phyloP scores from a whole-genome alignment of 2,329 filamentous ascomycete species.

The Alternaria triticina region DNA sequence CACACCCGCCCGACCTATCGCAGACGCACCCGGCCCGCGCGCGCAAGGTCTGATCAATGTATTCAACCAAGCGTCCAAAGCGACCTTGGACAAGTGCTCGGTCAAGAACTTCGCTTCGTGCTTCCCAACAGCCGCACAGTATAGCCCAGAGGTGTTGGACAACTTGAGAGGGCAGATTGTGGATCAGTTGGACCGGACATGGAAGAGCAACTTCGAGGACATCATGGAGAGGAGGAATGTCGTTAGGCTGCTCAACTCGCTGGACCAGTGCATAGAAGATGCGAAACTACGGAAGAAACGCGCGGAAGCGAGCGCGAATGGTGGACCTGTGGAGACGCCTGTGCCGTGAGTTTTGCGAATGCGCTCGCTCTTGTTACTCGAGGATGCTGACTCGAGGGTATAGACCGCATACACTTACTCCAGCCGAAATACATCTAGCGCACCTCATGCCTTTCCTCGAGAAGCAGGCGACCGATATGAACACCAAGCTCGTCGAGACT shows the following conservation, averaged over 20 bases:
- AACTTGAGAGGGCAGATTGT: slow-evolving; percentile 65
- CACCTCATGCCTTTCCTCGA: slow-evolving; percentile 64
- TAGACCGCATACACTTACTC: slow-evolving; percentile 65
- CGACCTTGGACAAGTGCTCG: slow-evolving; percentile 66
- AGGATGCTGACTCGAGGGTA: not conserved
- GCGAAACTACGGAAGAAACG: slow-evolving; percentile 60
- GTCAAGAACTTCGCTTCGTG: slow-evolving; percentile 68
- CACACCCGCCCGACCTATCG: slow-evolving; percentile 59
- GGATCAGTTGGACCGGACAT: slow-evolving; percentile 63
- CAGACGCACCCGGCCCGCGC: slow-evolving; percentile 64
- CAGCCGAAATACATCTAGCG: slow-evolving; percentile 63
- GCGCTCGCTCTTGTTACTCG: not conserved
- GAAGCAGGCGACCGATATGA: slow-evolving; percentile 57
- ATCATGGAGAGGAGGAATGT: slow-evolving; percentile 64
- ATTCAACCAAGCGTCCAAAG: slow-evolving; percentile 64
- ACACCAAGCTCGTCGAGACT: slow-evolving; percentile 56
- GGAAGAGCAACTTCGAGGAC: slow-evolving; percentile 65
- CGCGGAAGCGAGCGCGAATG: slow-evolving; percentile 48
- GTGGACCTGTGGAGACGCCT: slow-evolving; percentile 42
- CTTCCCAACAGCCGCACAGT: slow-evolving; percentile 66
- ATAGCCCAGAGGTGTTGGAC: slow-evolving; percentile 63
- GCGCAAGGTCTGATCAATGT: slow-evolving; percentile 66
- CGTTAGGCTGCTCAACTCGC: slow-evolving; percentile 63
- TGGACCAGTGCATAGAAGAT: slow-evolving; percentile 66
- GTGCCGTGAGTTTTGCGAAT: slow-evolving; percentile 54